Evolutionary conservation across 768 basidiomycete genomes (phyloP).

Genomic region (Lactarius psammicola): DNA sequence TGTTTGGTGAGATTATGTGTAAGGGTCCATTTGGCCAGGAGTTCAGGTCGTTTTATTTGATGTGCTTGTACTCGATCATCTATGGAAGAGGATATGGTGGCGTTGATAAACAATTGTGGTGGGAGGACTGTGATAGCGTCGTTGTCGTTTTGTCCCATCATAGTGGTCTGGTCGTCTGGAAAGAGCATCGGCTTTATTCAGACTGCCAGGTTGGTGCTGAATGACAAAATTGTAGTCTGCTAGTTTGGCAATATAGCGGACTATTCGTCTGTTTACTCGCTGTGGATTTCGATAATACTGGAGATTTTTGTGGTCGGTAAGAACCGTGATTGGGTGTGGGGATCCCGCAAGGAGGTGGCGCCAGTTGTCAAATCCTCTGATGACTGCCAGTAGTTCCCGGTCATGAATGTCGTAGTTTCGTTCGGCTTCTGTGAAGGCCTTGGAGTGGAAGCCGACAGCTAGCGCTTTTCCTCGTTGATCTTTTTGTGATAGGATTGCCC

Average conservation of each 20-base stretch:
- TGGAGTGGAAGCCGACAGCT: too few relatives aligned
- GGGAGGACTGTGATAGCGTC: not conserved
- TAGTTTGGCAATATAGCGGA: not conserved
- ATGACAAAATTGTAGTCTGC: not conserved
- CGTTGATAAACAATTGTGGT: not conserved
- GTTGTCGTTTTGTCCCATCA: not conserved
- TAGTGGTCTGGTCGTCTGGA: not conserved
- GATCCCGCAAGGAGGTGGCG: not conserved
- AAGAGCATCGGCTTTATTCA: not conserved
- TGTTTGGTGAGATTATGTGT: rapidly evolving
- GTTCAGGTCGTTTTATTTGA: not conserved
- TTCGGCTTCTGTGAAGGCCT: too few relatives aligned
- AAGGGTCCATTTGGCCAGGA: rapidly evolving
- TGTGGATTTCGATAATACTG: not conserved
- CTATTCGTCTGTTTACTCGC: rapidly evolving
- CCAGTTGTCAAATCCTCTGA: too few relatives aligned
- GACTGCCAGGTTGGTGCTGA: rapidly evolving
- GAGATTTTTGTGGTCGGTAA: not conserved
- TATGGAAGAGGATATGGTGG: not conserved
- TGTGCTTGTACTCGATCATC: not conserved
- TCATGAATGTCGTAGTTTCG: too few relatives aligned
- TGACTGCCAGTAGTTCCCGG: too few relatives aligned
- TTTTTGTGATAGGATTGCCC: too few relatives aligned
- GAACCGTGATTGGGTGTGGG: not conserved
- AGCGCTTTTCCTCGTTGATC: too few relatives aligned